These are phyloP conservation scores for Basipetospora chlamydospora DNA, from an alignment of 2,329 filamentous ascomycete genomes.

Conservation along the genomic window DNA sequence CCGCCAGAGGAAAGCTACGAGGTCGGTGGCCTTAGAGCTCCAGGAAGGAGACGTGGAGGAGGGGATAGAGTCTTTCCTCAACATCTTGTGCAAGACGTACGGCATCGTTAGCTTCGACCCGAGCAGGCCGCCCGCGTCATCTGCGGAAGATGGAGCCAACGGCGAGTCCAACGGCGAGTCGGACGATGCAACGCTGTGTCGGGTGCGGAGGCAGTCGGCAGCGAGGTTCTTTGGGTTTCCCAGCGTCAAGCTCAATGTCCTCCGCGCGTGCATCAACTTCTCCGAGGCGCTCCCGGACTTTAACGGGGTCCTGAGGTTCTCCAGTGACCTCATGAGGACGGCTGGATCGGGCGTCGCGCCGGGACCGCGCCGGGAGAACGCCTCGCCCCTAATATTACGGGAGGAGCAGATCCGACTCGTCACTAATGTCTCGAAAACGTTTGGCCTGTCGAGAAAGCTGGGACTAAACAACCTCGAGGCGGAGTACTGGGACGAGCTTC, in stretches of 20 bases:
- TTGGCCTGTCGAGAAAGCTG: constrained; percentile 60
- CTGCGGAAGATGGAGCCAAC: no score
- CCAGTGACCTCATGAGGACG: constrained; percentile 67
- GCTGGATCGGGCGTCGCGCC: constrained; percentile 70
- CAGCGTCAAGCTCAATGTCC: constrained; percentile 69
- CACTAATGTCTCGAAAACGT: constrained; percentile 74
- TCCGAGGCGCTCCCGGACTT: constrained; percentile 91
- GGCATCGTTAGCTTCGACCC: constrained; percentile 42
- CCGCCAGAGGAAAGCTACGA: constrained; percentile 26
- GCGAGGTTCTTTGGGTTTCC: constrained; percentile 61
- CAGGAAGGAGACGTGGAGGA: constrained; percentile 50
- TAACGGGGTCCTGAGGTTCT: constrained; percentile 75
- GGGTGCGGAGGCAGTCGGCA: constrained; percentile 45
- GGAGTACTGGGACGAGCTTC: constrained; percentile 94
- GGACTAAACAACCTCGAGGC: constrained; percentile 57
- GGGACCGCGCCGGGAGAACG: constrained; percentile 51
- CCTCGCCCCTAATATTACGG: constrained; percentile 52
- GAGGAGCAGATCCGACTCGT: constrained; percentile 80
- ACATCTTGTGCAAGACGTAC: constrained; percentile 46
- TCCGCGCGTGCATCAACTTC: constrained; percentile 82
- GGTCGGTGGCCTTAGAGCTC: constrained; percentile 42
- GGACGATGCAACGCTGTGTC: constrained; percentile 33
- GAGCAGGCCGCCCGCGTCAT: constrained; percentile 13
- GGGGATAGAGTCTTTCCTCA: constrained; percentile 49
- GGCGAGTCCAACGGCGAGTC: constrained; percentile 8